Percentiles rank a stretch among this genome's conserved stretches.
Conservation (phyloP, 2,329 filamentous ascomycete species). For the Colletotrichum shisoi region DNA sequence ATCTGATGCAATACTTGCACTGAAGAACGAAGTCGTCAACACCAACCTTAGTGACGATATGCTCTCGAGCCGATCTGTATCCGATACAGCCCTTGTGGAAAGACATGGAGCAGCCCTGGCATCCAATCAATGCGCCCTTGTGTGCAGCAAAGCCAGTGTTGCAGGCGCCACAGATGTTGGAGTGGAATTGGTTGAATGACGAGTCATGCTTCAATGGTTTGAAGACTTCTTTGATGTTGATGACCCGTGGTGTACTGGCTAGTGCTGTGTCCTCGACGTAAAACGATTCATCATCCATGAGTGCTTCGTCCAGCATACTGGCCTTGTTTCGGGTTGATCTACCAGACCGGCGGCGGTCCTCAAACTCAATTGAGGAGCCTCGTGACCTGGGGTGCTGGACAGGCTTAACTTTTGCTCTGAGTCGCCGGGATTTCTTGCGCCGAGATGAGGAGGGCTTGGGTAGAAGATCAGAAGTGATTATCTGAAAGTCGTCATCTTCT, state of each 20-base stretch:
- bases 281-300: slow-evolving; percentile 67
- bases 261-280: slow-evolving; percentile 59
- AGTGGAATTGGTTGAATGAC: slow-evolving; percentile 75
- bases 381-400: slow-evolving; percentile 42
- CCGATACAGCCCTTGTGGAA: slow-evolving; percentile 89
- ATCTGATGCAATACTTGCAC: slow-evolving; percentile 82
- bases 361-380: slow-evolving; percentile 62
- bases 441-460: slow-evolving; percentile 31
- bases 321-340: slow-evolving; percentile 55
- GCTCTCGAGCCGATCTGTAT: slow-evolving; percentile 75
- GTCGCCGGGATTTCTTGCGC: slow-evolving; percentile 40
- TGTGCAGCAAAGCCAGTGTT: slow-evolving; percentile 59
- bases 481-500: slow-evolving; percentile 46
- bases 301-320: slow-evolving; percentile 61
- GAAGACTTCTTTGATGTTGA: slow-evolving; percentile 78
- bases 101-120: slow-evolving; percentile 86
- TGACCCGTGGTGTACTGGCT: slow-evolving; percentile 59
- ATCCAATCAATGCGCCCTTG: slow-evolving; percentile 79
- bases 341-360: slow-evolving; percentile 57
- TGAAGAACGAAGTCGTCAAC: slow-evolving; percentile 84
- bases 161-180: slow-evolving; percentile 76
- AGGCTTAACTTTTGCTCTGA: slow-evolving; percentile 34
- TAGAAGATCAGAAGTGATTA: slow-evolving; percentile 51
- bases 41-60: slow-evolving; percentile 85
- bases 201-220: slow-evolving; percentile 66